Evolutionary conservation across 495 filamentous ascomycete species (phyloP).

Genomic region (Trichoderma reesei): DNA sequence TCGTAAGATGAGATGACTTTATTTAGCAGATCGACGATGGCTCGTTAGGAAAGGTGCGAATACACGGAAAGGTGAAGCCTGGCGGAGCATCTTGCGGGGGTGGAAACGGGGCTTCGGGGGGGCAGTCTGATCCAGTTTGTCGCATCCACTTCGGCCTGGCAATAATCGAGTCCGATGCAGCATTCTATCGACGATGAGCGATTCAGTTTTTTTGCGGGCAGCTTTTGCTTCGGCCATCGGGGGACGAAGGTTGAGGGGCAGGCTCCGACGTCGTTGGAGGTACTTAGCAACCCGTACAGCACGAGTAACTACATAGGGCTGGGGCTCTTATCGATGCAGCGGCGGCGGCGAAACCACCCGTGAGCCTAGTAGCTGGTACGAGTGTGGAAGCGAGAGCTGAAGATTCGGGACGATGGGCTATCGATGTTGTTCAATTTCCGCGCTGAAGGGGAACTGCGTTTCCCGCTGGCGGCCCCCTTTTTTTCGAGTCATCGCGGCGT

Average conservation of each 20-base stretch:
- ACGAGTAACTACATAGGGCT: too few species aligned
- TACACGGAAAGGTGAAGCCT: constrained; percentile 1
- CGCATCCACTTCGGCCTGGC: constrained; percentile 6
- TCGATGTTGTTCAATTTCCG: too few species aligned
- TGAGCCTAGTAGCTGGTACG: background rate
- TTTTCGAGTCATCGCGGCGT: too few species aligned
- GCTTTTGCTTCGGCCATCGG: too few species aligned
- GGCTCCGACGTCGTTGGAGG: background rate
- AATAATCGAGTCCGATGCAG: background rate
- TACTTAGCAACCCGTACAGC: too few species aligned
- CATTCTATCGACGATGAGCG: constrained; percentile 6
- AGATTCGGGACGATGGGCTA: background rate
- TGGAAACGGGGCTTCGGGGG: background rate
- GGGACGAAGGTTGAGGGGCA: too few species aligned
- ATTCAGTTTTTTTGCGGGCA: background rate
- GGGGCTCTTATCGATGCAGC: constrained; percentile 7
- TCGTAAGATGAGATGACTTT: background rate
- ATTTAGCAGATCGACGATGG: background rate
- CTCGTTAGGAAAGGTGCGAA: background rate
- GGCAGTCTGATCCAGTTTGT: too few species aligned
- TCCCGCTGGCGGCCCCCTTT: too few species aligned
- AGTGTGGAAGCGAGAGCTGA: background rate
- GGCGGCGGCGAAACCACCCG: background rate
- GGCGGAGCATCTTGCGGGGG: constrained; percentile 2
- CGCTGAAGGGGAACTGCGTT: too few species aligned